Evolutionary conservation across 2,329 filamentous ascomycete species (phyloP).

Genomic region (Fusarium domesticum): DNA sequence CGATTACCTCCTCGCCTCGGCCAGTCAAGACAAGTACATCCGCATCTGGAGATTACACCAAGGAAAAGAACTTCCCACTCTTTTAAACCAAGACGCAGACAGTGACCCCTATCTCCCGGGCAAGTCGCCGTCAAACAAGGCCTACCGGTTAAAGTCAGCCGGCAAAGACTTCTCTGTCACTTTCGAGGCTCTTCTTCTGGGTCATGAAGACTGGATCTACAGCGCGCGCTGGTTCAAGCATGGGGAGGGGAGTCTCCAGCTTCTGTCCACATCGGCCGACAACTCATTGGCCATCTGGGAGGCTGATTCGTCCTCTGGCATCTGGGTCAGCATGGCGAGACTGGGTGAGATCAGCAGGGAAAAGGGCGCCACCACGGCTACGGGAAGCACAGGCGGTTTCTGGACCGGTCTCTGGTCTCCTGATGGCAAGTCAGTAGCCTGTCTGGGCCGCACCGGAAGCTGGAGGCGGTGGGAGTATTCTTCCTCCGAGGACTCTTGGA

Average conservation of each 20-base stretch:
- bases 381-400: constrained; percentile 91
- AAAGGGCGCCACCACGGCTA: constrained; percentile 94
- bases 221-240: constrained; percentile 71
- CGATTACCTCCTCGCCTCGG: constrained; percentile 82
- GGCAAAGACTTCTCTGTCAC: constrained; percentile 72
- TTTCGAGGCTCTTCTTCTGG: constrained; percentile 89
- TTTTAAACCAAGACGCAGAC: constrained; percentile 53
- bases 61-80: constrained; percentile 61
- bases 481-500: constrained; percentile 63
- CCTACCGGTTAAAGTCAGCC: constrained; percentile 66
- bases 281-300: constrained; percentile 95
- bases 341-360: constrained; percentile 92
- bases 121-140: constrained; percentile 83
- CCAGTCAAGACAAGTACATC: constrained; percentile 96
- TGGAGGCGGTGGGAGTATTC: constrained; percentile 84
- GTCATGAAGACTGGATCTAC: constrained; percentile 98
- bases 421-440: constrained; percentile 69
- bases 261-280: constrained; percentile 89
- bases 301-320: constrained; percentile 74
- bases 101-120: constrained; percentile 61
- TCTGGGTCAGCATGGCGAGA: constrained; percentile 84
- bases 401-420: constrained; percentile 95
- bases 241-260: constrained; percentile 55
- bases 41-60: constrained; percentile 84
- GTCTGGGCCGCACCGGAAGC: constrained; percentile 85